Conservation (phyloP, 352 stramenopile species). For the Phytophthora gonapodyides region DNA sequence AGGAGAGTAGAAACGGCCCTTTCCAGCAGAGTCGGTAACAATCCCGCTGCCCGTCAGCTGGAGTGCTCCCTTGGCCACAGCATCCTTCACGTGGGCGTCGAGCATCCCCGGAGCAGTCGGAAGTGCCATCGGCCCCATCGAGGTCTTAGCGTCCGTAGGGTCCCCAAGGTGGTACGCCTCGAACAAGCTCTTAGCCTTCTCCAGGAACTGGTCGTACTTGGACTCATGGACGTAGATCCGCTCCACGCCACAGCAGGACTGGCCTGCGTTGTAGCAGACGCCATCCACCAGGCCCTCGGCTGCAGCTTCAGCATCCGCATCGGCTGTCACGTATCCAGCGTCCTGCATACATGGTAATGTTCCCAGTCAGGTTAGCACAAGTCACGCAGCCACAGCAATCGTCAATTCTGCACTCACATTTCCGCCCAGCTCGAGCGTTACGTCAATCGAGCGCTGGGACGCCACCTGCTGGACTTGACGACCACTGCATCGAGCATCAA, state of each 20-base stretch:
- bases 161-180: conserved; percentile 70
- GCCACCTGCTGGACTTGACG: conserved; percentile 65
- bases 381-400: neutral
- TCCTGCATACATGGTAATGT: conserved; percentile 42
- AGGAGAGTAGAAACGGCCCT: conserved; percentile 79
- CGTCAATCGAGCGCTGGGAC: conserved; percentile 71
- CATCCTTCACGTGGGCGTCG: conserved; percentile 67
- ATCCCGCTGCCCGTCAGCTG: conserved; percentile 54
- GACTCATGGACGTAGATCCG: conserved; percentile 85
- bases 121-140: conserved; percentile 76
- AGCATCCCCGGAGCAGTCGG: conserved; percentile 51
- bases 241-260: conserved; percentile 86
- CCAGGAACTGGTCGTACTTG: conserved; percentile 83
- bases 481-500: conserved; percentile 44
- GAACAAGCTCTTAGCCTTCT: conserved; percentile 65
- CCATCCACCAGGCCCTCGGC: conserved; percentile 78
- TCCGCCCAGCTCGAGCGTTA: conserved; percentile 84
- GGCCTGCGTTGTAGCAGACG: conserved; percentile 84
- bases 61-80: conserved; percentile 68
- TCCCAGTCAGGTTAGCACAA: conserved; percentile 2
- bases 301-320: conserved; percentile 68
- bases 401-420: conserved; percentile 46
- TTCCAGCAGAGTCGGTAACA: conserved; percentile 48
- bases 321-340: conserved; percentile 70
- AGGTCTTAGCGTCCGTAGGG: conserved; percentile 61